These are phyloP conservation scores for Penicillium silybi DNA, from an alignment of 495 filamentous ascomycete species.

Conservation along the genomic window DNA sequence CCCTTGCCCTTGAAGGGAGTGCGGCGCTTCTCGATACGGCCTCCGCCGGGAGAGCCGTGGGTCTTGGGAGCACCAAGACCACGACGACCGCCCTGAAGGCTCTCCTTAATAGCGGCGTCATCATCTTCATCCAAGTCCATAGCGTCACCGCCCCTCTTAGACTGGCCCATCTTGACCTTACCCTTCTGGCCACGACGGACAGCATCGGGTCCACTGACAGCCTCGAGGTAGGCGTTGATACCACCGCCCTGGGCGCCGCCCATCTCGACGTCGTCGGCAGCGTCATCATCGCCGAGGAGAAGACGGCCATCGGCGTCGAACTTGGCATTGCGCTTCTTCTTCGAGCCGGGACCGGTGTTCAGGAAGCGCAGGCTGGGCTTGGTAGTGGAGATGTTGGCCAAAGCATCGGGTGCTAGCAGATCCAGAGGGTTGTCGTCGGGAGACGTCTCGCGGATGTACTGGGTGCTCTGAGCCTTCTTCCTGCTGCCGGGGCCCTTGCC, in stretches of 20 bases:
- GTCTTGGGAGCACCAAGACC: conserved; percentile 47
- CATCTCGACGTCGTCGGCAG: conserved; percentile 52
- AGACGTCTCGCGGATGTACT: conserved; percentile 84
- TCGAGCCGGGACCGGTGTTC: conserved; percentile 39
- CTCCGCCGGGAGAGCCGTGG: conserved; percentile 35
- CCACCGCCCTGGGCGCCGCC: conserved; percentile 53
- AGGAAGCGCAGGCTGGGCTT: conserved; percentile 61
- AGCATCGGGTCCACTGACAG: conserved; percentile 79
- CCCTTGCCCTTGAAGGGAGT: conserved; percentile 5
- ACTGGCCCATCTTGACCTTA: conserved; percentile 78
- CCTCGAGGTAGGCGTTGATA: conserved; percentile 88
- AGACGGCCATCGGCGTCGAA: conserved; percentile 85
- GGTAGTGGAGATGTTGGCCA: conserved; percentile 90
- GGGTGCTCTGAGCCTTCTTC: conserved; percentile 51
- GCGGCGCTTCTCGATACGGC: conserved; percentile 37
- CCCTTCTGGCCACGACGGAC: conserved; percentile 77
- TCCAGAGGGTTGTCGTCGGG: conserved; percentile 87
- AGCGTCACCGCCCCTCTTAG: conserved; percentile 50
- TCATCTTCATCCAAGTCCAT: conserved; percentile 66
- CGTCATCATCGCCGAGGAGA: conserved; percentile 59
- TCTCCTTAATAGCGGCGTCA: conserved; percentile 23
- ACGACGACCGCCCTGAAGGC: conserved; percentile 29
- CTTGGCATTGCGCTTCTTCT: conserved; percentile 57
- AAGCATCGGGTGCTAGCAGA: conserved; percentile 78
- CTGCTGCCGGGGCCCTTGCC: conserved; percentile 25